These are phyloP conservation scores for Thermomucor indicae-seudaticae DNA, from an alignment of 371 early-diverging fungal species.

Conservation along the genomic window DNA sequence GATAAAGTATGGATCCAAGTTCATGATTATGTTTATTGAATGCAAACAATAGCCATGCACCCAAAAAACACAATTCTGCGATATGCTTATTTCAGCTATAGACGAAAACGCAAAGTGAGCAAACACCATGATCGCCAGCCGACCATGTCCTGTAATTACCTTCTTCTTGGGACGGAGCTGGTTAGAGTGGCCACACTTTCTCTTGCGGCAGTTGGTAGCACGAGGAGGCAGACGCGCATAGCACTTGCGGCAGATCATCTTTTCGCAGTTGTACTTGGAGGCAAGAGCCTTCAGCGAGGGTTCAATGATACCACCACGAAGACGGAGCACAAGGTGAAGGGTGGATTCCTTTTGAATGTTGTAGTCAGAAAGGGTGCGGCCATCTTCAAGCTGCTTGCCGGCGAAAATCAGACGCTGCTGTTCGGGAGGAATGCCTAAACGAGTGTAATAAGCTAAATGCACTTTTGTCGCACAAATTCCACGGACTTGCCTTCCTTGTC, in stretches of 20 bases:
- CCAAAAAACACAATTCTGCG: conserved; percentile 1
- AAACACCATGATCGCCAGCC: too few relatives aligned
- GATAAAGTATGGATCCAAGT: neutral
- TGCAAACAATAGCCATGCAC: neutral
- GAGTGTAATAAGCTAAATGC: conserved; percentile 1
- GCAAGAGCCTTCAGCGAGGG: conserved; percentile 96
- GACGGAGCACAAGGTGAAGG: conserved; percentile 97
- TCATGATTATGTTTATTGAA: conserved; percentile 10
- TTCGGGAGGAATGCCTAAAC: conserved; percentile 98
- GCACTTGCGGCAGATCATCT: conserved; percentile 99
- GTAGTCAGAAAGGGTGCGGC: conserved; percentile 86
- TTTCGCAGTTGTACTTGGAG: conserved; percentile 99
- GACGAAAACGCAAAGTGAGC: neutral
- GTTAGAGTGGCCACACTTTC: conserved; percentile 99
- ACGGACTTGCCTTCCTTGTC: conserved; percentile 83
- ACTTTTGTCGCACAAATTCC: neutral
- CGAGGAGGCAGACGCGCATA: conserved; percentile 99
- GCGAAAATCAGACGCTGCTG: conserved; percentile 99
- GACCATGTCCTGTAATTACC: conserved; percentile 22
- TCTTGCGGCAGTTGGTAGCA: conserved; percentile 99
- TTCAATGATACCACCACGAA: conserved; percentile 97
- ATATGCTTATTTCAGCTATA: conserved; percentile 36
- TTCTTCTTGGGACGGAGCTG: conserved; percentile 99
- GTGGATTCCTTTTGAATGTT: conserved; percentile 97
- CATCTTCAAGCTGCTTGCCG: conserved; percentile 99